Evolutionary conservation across 2,329 filamentous ascomycete species (phyloP).

Genomic region (Beauveria sp.): DNA sequence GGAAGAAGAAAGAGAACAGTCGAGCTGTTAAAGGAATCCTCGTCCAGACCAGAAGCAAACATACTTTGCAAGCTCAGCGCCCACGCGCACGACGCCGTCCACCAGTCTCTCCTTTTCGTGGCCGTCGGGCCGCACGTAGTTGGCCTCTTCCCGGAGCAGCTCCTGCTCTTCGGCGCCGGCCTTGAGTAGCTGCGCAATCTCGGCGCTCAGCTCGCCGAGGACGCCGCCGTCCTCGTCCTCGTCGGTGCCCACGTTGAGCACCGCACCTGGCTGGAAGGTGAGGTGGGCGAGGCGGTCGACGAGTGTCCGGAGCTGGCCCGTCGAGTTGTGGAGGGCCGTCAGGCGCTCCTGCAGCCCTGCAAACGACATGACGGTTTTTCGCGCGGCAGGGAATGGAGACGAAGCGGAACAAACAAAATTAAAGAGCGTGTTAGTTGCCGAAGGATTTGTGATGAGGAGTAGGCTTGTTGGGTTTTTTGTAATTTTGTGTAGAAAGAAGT

Average conservation of each 20-base stretch:
- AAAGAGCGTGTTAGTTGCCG: no score
- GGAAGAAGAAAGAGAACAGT: no score
- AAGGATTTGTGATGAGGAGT: not conserved
- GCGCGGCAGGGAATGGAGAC: not conserved
- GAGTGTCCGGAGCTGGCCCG: constrained; percentile 48
- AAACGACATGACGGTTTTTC: constrained; percentile 39
- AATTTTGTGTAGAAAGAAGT: not conserved
- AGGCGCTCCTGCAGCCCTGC: constrained; percentile 56
- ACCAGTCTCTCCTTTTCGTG: constrained; percentile 58
- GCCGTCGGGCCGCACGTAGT: constrained; percentile 51
- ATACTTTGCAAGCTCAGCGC: constrained; percentile 64
- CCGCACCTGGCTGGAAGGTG: constrained; percentile 50
- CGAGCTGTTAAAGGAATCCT: no score
- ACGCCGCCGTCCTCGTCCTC: constrained; percentile 46
- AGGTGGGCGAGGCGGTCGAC: constrained; percentile 53
- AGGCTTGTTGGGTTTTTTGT: not conserved
- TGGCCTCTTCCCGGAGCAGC: constrained; percentile 67
- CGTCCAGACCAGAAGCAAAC: constrained; percentile 6
- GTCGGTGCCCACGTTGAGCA: constrained; percentile 36
- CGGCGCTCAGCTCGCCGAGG: constrained; percentile 65
- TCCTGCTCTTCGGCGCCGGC: constrained; percentile 80
- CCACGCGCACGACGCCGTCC: constrained; percentile 58
- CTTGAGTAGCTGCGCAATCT: constrained; percentile 72
- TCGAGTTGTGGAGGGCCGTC: constrained; percentile 52
- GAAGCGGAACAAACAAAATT: no score